Evolutionary conservation across 495 filamentous ascomycete genomes (phyloP), one percentile per base, ranked within the genome.

Genomic region (Parathielavia appendiculata): DNA sequence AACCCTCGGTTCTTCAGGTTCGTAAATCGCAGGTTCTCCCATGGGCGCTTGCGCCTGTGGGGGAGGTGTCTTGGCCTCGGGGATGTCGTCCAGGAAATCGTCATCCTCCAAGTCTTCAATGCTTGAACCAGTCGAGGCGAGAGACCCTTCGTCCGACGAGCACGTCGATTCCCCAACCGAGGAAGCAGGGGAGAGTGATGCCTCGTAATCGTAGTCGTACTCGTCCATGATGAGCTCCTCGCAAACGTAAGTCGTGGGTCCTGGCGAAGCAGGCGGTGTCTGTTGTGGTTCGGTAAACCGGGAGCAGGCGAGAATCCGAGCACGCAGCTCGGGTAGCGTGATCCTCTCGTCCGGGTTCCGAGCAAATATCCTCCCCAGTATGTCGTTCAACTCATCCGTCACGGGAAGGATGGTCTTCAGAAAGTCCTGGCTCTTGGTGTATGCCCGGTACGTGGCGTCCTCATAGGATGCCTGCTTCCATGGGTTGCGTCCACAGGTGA

Each of bases 401-500:
- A 99, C 72, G 19, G 93, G 95, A 41, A 99, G 79, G 63, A 99
- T 99, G 58, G 91, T 87, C 75, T 88, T 86, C 53, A 99, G 79
- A 76, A 97, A 97, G 63, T 84, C 86, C 41, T 83, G 85, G 69
- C 92, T 90, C 78, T 86, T 87, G 60, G 89, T 78, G 70, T 88
- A 99, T 35, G 92, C 93, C 69, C 86, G 85, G 81, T 96, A 99
- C 23, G 95, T 97, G 61, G 91, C 90, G 73, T 99, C 95, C 67
- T 96, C 90, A 62, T 84, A 73, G 12, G 89, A 95, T 53, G 93
- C 95, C 59, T 91, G 85, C 75, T 96, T 97, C 93, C 93, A 99
- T 61, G 93, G 93, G 74, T 99, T 99, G 64, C 95, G 89, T 68
- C 93, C 92, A 79, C 93, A 97, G 58, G 91, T 95, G 56, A 99